Evolutionary conservation across 352 stramenopile genomes (phyloP).

Genomic region (Pythium aristosporum): DNA sequence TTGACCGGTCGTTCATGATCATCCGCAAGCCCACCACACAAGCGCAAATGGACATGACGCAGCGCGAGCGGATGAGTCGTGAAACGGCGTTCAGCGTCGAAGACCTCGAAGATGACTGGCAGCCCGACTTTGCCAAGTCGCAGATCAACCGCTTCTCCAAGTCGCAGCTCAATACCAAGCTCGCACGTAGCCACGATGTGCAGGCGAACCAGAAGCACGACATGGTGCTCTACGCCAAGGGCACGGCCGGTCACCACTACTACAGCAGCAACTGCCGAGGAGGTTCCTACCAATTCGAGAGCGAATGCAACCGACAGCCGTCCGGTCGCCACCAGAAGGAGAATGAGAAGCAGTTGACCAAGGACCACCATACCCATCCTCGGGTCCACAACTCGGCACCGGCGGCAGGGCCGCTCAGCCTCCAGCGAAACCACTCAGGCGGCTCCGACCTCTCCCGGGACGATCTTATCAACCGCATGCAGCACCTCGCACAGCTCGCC

Average conservation of each 20-base stretch:
- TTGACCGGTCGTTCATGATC: slow-evolving; percentile 24
- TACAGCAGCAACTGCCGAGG: background rate
- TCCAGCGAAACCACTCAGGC: slow-evolving; percentile 16
- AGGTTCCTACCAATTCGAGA: background rate
- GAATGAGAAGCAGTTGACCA: background rate
- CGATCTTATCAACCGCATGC: slow-evolving; percentile 27
- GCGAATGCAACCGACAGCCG: background rate
- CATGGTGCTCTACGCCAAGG: slow-evolving; percentile 15
- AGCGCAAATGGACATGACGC: background rate
- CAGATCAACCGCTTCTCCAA: slow-evolving; percentile 12
- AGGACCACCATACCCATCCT: background rate
- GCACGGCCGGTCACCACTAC: background rate
- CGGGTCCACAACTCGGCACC: slow-evolving; percentile 1
- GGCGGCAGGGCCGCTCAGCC: background rate
- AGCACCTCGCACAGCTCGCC: slow-evolving; percentile 22
- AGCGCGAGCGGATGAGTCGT: background rate
- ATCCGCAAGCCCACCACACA: slow-evolving; percentile 7
- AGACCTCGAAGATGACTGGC: slow-evolving; percentile 16
- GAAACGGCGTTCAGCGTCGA: slow-evolving; percentile 22
- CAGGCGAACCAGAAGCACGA: slow-evolving; percentile 5
- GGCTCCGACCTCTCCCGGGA: slow-evolving; percentile 20
- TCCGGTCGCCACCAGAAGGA: background rate
- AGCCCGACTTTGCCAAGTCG: slow-evolving; percentile 13
- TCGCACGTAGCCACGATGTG: background rate
- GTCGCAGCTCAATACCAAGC: slow-evolving; percentile 1